phyloP scores from a whole-genome alignment of 148 eudicot genomes.

The Talinum fruticosum region DNA sequence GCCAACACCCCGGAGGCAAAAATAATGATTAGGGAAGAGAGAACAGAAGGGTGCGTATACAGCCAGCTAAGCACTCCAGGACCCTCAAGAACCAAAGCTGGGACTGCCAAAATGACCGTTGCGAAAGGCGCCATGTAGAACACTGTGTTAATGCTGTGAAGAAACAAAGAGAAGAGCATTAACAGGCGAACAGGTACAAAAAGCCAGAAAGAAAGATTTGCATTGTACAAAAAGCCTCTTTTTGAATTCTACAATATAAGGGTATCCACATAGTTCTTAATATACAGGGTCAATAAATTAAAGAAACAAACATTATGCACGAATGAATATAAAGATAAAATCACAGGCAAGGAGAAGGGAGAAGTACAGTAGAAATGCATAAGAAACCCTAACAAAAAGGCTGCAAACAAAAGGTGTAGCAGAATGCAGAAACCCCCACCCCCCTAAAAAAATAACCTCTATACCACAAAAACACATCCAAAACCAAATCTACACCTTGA shows the following conservation, averaged over 20 bases:
- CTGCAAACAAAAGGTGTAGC: too few relatives aligned
- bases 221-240: background rate
- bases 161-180: slow-evolving; percentile 3
- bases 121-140: slow-evolving; percentile 98
- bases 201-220: background rate
- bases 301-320: too few relatives aligned
- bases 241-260: background rate
- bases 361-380: too few relatives aligned
- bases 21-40: slow-evolving; percentile 59
- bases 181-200: background rate
- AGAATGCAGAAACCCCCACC: too few relatives aligned
- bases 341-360: too few relatives aligned
- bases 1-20: slow-evolving; percentile 84
- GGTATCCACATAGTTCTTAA: too few relatives aligned
- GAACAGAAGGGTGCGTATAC: slow-evolving; percentile 41
- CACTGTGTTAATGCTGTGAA: slow-evolving; percentile 81
- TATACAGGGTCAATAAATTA: too few relatives aligned
- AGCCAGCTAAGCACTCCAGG: slow-evolving; percentile 72
- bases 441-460: too few relatives aligned
- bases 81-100: slow-evolving; percentile 89
- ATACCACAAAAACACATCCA: too few relatives aligned
- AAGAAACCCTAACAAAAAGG: too few relatives aligned
- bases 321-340: too few relatives aligned
- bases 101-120: slow-evolving; percentile 75
- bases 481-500: too few relatives aligned